phyloP scores from a whole-genome alignment of 2,329 filamentous ascomycete genomes.

The Aspergillus cejpii region DNA sequence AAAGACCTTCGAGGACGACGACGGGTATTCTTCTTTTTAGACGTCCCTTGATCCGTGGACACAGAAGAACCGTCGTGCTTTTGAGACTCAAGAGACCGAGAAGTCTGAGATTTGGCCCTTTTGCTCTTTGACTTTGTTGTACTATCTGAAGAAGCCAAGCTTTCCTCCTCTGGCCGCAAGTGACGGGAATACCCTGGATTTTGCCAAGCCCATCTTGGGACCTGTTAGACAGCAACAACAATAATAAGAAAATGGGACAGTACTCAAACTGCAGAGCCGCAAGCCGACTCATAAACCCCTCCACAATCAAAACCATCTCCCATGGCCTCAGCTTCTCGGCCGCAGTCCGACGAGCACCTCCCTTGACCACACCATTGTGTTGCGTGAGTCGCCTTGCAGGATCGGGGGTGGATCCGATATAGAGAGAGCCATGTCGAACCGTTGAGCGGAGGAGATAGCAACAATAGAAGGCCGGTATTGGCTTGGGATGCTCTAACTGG shows the following conservation, averaged over 20 bases:
- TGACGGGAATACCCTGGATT: conserved; percentile 76
- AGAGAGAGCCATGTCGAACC: conserved; percentile 61
- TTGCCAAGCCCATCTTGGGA: conserved; percentile 76
- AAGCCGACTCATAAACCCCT: conserved; percentile 79
- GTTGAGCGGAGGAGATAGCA: conserved; percentile 89
- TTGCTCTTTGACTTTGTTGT: background rate
- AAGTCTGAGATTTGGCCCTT: background rate
- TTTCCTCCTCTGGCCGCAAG: conserved; percentile 57
- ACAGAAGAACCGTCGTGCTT: conserved; percentile 20
- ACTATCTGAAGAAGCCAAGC: background rate
- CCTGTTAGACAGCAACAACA: background rate
- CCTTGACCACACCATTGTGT: conserved; percentile 79
- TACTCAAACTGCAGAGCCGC: conserved; percentile 93
- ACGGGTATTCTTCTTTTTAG: conserved; percentile 35
- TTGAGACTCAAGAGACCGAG: background rate
- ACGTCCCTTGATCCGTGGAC: conserved; percentile 33
- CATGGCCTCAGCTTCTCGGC: conserved; percentile 66
- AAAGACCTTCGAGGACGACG: conserved; percentile 54
- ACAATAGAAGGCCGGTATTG: conserved; percentile 82
- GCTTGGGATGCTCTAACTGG: conserved; percentile 40
- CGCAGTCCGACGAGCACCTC: conserved; percentile 73
- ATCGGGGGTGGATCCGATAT: conserved; percentile 88
- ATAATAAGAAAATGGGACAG: conserved; percentile 28
- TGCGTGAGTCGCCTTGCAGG: conserved; percentile 77
- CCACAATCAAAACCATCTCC: conserved; percentile 82